Conservation (phyloP, 2,329 filamentous ascomycete genomes). For the Pseudocercospora fuligena region DNA sequence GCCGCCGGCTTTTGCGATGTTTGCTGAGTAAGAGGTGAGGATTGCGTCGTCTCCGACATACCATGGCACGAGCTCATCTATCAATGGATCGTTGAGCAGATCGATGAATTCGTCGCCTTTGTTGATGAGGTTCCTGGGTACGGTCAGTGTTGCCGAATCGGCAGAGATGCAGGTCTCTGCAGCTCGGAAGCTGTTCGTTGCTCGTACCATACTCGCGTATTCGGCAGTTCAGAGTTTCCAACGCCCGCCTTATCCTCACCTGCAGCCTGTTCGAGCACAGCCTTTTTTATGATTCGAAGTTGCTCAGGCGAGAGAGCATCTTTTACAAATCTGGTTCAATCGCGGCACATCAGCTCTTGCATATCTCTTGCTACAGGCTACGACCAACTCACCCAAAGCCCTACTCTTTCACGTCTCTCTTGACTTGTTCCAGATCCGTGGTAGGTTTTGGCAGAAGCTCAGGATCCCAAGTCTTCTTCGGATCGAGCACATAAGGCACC, state of each 20-base stretch:
- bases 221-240: neutral
- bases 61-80: neutral
- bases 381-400: neutral
- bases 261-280: conserved; percentile 3
- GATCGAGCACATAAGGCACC: neutral
- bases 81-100: conserved; percentile 3
- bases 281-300: neutral
- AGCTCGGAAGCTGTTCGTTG: too few relatives aligned
- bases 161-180: neutral
- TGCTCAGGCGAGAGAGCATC: neutral
- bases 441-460: neutral
- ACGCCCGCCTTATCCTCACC: conserved; percentile 8
- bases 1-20: neutral
- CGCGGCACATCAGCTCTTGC: too few relatives aligned
- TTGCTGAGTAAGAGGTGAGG: neutral
- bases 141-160: neutral
- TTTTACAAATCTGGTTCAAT: neutral
- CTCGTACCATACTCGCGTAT: conserved; percentile 3
- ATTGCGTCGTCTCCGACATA: conserved; percentile 1
- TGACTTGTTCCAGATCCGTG: conserved; percentile 7
- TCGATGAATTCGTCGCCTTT: conserved; percentile 9
- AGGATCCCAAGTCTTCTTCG: conserved; percentile 4
- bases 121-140: conserved; percentile 8
- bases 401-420: conserved; percentile 9
- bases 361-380: neutral